Conservation (phyloP, 2,329 filamentous ascomycete genomes). For the Xylariaceae sp. region DNA sequence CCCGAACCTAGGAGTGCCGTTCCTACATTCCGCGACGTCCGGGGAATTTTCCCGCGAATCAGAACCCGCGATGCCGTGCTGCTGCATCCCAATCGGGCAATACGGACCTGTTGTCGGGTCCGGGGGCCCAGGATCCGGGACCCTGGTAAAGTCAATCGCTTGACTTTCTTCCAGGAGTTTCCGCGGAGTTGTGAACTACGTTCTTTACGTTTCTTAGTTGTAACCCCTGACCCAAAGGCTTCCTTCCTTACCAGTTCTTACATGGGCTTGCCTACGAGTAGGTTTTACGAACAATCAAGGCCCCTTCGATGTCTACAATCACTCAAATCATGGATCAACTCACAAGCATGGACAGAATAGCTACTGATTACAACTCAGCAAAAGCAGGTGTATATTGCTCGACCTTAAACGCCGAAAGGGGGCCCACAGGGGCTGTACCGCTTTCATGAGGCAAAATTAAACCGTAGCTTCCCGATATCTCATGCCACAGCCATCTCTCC, state of each 20-base stretch:
- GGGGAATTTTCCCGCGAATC: conserved; percentile 22
- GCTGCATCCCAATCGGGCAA: conserved; percentile 18
- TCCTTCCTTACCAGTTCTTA: no score
- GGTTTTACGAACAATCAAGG: no score
- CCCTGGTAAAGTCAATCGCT: neutral
- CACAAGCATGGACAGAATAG: no score
- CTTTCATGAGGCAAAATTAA: neutral
- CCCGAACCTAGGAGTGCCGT: neutral
- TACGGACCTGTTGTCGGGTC: conserved; percentile 8
- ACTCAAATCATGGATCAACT: no score
- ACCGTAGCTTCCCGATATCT: neutral
- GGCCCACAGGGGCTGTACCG: conserved; percentile 1
- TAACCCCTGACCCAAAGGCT: no score
- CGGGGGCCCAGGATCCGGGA: neutral
- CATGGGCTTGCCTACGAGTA: no score
- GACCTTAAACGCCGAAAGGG: conserved; percentile 10
- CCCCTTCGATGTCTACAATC: no score
- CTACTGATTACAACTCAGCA: neutral
- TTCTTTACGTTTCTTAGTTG: no score
- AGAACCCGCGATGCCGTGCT: conserved; percentile 4
- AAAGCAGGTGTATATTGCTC: conserved; percentile 15
- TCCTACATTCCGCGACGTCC: conserved; percentile 7
- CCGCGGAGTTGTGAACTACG: no score
- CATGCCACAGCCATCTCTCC: neutral
- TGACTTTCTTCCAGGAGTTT: no score